Evolutionary conservation across 176 grass and related monocot genomes (phyloP), one percentile per base, ranked within the genome.

Genomic region (Puccinellia tenuiflora): DNA sequence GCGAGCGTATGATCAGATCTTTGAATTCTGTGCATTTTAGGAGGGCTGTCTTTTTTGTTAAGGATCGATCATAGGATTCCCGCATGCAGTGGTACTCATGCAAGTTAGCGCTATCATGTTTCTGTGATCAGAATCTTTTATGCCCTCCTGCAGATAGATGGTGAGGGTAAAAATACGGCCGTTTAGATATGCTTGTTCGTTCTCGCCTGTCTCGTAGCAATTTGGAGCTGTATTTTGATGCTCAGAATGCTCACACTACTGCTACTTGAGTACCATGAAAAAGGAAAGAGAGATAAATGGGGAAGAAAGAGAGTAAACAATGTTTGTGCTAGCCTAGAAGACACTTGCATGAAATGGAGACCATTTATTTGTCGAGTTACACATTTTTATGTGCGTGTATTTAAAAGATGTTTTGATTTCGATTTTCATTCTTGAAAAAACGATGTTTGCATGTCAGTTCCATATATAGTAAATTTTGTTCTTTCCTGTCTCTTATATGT

Each of bases 1-100:
- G 40, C 28, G 20, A 77, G 78, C 67, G 88, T 48, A 76, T 90
- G 76, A 84, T 80, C 80, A 80, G 84, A 66, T 87, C 85, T 62
- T 87, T 84, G 80, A 90, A 80, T 62, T 84, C 80, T 75, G 85
- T 79, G 89, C 85, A 75, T 54, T 24, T 65, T 42, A 31, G n/a
- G 54, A 26, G 31, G 52, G 3, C 15, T 57, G 66, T 78, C 38
- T 86, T 57, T 76, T 84, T 73, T 69, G 18, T 25, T 22, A 83
- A 80, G 46, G 68, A 71, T 45, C 39, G 76, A 87, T 90, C 89
- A 80, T 90, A 87, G 84, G 88, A 90, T 90, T 87, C 88, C 88
- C 66, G 22, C 42, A 57, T 75, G 39, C 33, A 57, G 73, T 63
- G 53, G 52, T 20, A 86, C 71, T 86, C 83, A 73, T 30, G 42